Conservation (phyloP, 2,329 filamentous ascomycete genomes). For the Sarocladium brachiariae region DNA sequence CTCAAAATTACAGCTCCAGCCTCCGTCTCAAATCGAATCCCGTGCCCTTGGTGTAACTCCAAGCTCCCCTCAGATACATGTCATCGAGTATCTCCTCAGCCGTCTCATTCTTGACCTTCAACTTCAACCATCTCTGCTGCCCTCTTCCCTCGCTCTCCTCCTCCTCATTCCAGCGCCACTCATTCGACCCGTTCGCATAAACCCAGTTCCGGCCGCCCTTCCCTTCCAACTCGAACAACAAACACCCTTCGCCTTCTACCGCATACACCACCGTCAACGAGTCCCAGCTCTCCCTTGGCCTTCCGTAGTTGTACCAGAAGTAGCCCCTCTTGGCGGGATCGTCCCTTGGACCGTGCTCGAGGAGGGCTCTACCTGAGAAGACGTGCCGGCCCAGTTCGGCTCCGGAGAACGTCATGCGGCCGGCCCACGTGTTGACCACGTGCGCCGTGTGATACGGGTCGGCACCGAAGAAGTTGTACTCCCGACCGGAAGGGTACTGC, state of each 20-base stretch:
- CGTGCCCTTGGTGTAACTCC: not conserved
- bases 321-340: constrained; percentile 33
- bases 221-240: constrained; percentile 34
- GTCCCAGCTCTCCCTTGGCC: constrained; percentile 32
- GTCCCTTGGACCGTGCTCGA: constrained; percentile 20
- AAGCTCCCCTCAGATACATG: not conserved
- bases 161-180: not conserved
- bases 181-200: constrained; percentile 28
- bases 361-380: constrained; percentile 30
- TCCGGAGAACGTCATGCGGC: constrained; percentile 34
- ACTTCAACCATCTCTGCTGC: constrained; percentile 7
- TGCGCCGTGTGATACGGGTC: constrained; percentile 30
- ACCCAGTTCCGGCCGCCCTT: constrained; percentile 34
- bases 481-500: constrained; percentile 36
- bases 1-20: not conserved
- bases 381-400: constrained; percentile 36
- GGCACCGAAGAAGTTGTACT: constrained; percentile 42
- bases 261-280: constrained; percentile 35
- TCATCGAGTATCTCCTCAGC: not conserved
- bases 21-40: not conserved
- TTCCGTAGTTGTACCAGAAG: constrained; percentile 31
- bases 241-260: constrained; percentile 25
- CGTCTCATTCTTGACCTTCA: constrained; percentile 2
- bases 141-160: not conserved
- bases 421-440: constrained; percentile 39